A percentile compares a stretch with the other conserved stretches of the same genome.
phyloP scores from a whole-genome alignment of 2,329 filamentous ascomycete genomes.

The Blastomyces silverae region DNA sequence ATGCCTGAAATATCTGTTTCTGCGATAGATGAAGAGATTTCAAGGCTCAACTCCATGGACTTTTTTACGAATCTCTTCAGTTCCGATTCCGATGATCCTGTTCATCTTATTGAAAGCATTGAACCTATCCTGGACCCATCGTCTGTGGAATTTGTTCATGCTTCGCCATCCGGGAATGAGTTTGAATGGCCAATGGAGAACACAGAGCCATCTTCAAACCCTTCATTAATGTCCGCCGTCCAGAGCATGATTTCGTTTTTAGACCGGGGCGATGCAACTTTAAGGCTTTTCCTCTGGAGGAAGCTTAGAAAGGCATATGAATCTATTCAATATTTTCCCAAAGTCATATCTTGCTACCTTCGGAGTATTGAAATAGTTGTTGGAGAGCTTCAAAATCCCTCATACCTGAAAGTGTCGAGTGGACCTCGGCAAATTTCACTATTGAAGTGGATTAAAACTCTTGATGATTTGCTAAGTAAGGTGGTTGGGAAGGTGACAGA shows the following conservation, averaged over 20 bases:
- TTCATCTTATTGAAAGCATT: constrained; percentile 79
- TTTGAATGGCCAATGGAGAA: background rate
- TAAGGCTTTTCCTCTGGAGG: constrained; percentile 83
- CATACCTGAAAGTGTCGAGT: constrained; percentile 49
- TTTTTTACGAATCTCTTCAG: constrained; percentile 90
- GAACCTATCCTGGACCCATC: constrained; percentile 80
- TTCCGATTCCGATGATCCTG: constrained; percentile 70
- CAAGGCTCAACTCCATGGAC: constrained; percentile 88
- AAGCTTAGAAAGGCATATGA: constrained; percentile 84
- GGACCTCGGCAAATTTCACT: constrained; percentile 64
- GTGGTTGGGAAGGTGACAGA: constrained; percentile 63
- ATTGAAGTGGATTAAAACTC: constrained; percentile 67
- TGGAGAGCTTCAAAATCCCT: constrained; percentile 57
- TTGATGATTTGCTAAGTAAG: constrained; percentile 69
- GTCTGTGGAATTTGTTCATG: constrained; percentile 27
- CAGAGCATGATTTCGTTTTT: constrained; percentile 82
- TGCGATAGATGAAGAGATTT: constrained; percentile 85
- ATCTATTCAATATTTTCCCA: constrained; percentile 75
- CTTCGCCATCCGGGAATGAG: background rate
- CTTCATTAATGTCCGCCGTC: constrained; percentile 1
- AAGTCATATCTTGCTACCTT: constrained; percentile 79
- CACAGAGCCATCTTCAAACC: background rate
- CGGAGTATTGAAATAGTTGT: constrained; percentile 80
- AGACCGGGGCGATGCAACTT: constrained; percentile 68
- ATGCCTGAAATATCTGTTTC: constrained; percentile 79